Conservation (phyloP, 495 filamentous ascomycete species). For the Aspergillus asperescens region DNA sequence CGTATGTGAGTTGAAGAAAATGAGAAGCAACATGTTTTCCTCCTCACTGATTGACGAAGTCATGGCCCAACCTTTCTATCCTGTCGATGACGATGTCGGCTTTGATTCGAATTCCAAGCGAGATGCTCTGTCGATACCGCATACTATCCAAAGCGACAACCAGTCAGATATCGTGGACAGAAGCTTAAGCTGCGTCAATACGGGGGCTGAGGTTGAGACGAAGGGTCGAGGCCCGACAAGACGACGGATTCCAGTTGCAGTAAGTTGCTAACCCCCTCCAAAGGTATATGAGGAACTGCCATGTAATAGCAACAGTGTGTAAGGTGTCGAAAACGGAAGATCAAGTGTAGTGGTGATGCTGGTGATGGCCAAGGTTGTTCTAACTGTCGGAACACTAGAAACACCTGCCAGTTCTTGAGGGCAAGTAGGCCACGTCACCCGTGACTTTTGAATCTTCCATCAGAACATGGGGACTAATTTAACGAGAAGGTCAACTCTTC, state of each 20-base stretch:
- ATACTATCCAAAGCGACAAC: conserved; percentile 22
- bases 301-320: conserved; percentile 57
- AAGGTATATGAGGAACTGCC: conserved; percentile 9
- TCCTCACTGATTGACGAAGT: conserved; percentile 20
- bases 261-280: conserved; percentile 47
- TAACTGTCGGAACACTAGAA: conserved; percentile 74
- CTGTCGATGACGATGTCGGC: conserved; percentile 23
- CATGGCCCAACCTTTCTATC: conserved; percentile 34
- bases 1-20: conserved; percentile 20
- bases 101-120: conserved; percentile 22
- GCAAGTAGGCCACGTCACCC: conserved; percentile 42
- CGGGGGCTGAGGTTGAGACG: conserved; percentile 25
- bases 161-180: conserved; percentile 26
- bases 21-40: conserved; percentile 18
- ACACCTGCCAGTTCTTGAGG: conserved; percentile 73
- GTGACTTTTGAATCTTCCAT: not conserved
- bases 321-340: conserved; percentile 90
- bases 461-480: conserved; percentile 4
- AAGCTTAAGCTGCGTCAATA: conserved; percentile 17
- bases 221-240: conserved; percentile 35
- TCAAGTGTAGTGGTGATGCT: conserved; percentile 87
- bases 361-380: conserved; percentile 69
- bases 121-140: conserved; percentile 26
- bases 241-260: conserved; percentile 62
- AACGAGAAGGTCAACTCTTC: conserved; percentile 24